Base-by-base conservation (phyloP, 805 yeast species). In the Pichia nanzhaoensis region DNA sequence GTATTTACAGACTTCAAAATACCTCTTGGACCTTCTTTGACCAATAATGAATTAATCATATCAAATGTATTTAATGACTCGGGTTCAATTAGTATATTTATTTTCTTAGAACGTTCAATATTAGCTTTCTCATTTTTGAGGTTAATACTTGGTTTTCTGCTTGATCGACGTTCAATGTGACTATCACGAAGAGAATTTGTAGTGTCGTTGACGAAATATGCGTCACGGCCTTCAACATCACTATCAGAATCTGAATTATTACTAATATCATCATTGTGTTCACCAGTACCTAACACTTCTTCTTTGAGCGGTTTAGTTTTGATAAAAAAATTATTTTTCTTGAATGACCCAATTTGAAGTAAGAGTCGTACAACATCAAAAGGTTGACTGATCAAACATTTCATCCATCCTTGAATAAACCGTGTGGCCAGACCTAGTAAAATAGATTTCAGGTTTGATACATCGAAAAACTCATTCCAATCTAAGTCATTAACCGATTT, bases 341-440 rank as follows among this genome's bases (percentile, higher is more conserved):
- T 58, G 58, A 83, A 81, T 28, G 74, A 76, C 3, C 95, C 95
- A 13, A 86, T 83, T 62, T 93, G 98, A 46, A 89, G 65, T 22
- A 90, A 69, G 52, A 87, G 70, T 45, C 91, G 72, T 5, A 85
- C 77, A 16, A 86, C 83, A 54, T 91, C 97, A 62, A 90, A 82
- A 2, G 99, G 98, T 63, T 93, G 97, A 17, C 86, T 75, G 8
- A 85, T 59, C 28, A 88, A 61, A 37, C 82, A 78, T 48, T 79
- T 80, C 44, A 78, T 62, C 66, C 93, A 91, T 51, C 80, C 82
- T 51, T 78, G 77, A 41, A 80, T 55, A 49, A 87, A 78, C 37
- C 84, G 78, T 58, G 74, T 69, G 20, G 79, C 63, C 48, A 88
- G 68, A 34, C 80, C 77, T 43, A 72, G 69, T 5, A 80, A 51